Conservation (phyloP, 2,329 filamentous ascomycete species). For the Zasmidium angulare region DNA sequence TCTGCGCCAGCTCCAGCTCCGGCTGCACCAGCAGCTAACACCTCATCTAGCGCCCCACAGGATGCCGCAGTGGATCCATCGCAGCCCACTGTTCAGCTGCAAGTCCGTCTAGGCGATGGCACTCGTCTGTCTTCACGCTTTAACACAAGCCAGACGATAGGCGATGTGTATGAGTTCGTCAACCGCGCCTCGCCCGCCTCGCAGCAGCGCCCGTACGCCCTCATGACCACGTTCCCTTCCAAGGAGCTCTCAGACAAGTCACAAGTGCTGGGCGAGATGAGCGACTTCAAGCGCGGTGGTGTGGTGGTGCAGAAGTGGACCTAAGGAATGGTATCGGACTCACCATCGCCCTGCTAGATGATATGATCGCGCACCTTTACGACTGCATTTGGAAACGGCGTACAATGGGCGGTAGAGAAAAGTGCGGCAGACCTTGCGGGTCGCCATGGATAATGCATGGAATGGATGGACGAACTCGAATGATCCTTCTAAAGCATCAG, state of each 20-base stretch:
- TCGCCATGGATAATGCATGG: neutral
- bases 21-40: slow-evolving; percentile 31
- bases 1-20: slow-evolving; percentile 26
- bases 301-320: slow-evolving; percentile 59
- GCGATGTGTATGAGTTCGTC: slow-evolving; percentile 75
- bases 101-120: slow-evolving; percentile 77
- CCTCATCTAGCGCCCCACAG: slow-evolving; percentile 32
- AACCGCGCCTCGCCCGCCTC: slow-evolving; percentile 61
- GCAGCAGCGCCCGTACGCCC: slow-evolving; percentile 63
- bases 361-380: neutral
- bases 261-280: slow-evolving; percentile 47
- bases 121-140: slow-evolving; percentile 76
- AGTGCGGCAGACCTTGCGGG: neutral
- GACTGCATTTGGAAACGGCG: neutral
- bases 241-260: slow-evolving; percentile 73
- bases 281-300: slow-evolving; percentile 53
- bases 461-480: neutral
- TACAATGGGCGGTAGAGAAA: neutral
- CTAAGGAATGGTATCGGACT: slow-evolving; percentile 19
- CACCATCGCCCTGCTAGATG: neutral
- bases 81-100: slow-evolving; percentile 67
- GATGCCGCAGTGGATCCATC: slow-evolving; percentile 59
- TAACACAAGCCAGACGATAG: slow-evolving; percentile 75
- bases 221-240: slow-evolving; percentile 80
- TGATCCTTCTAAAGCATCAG: neutral